A percentile compares a stretch with the other conserved stretches of the same genome.
Evolutionary conservation across 441 rosid species (phyloP).

Genomic region (Biscutella laevigata): DNA sequence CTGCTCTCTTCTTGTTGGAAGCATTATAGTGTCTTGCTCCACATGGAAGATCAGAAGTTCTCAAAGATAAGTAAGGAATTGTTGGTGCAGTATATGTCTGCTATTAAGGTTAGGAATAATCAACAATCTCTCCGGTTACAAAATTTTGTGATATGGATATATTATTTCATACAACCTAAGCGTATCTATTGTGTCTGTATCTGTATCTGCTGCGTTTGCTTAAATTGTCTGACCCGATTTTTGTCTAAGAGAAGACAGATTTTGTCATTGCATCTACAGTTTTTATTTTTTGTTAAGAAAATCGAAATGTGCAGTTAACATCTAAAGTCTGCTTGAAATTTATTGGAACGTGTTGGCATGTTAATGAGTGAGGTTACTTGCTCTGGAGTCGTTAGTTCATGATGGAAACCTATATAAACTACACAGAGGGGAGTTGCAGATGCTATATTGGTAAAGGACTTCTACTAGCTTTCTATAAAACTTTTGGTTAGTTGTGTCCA

Average conservation of each 20-base stretch:
- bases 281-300: neutral
- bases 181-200: neutral
- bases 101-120: slow-evolving; percentile 58
- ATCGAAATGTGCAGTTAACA: neutral
- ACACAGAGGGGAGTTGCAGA: neutral
- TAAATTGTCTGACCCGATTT: neutral
- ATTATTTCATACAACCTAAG: neutral
- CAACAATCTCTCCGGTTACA: neutral
- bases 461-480: neutral
- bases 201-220: neutral
- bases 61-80: slow-evolving; percentile 49
- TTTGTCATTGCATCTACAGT: neutral
- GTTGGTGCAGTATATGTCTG: slow-evolving; percentile 65
- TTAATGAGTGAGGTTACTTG: slow-evolving; percentile 1
- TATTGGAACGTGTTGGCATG: slow-evolving; percentile 6
- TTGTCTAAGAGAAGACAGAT: neutral
- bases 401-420: neutral
- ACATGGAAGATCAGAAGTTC: slow-evolving; percentile 66
- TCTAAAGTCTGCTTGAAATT: neutral
- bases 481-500: neutral
- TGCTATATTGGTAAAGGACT: neutral
- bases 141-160: neutral
- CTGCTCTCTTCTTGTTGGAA: slow-evolving; percentile 90
- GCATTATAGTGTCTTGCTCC: slow-evolving; percentile 61
- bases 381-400: neutral